Conservation (phyloP, 768 basidiomycete species). For the Serendipita sp. region DNA sequence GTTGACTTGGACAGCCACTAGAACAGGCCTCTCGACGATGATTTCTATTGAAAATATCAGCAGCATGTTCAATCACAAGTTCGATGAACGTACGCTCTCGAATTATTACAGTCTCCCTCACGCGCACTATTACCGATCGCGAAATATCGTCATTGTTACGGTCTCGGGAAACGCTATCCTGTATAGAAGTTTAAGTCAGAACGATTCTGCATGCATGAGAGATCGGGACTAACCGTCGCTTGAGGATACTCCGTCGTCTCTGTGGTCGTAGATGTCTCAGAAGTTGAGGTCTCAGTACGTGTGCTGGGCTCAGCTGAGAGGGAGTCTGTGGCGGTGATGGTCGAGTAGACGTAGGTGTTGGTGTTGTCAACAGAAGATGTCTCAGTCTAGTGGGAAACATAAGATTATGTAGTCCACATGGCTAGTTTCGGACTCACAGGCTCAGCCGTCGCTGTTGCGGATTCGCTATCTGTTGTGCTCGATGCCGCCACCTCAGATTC, state of each 20-base stretch:
- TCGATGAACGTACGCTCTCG: not conserved
- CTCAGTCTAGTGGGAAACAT: not conserved
- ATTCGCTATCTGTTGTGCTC: no score
- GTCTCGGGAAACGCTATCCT: not conserved
- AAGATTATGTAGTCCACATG: no score
- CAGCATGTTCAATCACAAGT: not conserved
- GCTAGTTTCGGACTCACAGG: not conserved
- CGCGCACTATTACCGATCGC: not conserved
- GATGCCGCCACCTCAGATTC: no score
- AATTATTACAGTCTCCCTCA: not conserved
- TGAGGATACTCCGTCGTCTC: not conserved
- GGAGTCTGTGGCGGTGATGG: not conserved
- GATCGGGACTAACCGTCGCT: not conserved
- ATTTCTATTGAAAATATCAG: not conserved
- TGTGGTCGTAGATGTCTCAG: not conserved
- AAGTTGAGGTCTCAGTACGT: not conserved
- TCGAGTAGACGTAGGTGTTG: not conserved
- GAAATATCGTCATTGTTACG: not conserved
- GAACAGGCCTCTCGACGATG: not conserved
- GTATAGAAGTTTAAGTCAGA: not conserved
- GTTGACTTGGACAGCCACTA: constrained; percentile 3
- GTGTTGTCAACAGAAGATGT: not conserved
- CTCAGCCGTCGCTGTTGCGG: not conserved
- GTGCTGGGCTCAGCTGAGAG: not conserved
- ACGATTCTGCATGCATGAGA: not conserved